These are phyloP conservation scores for Chamaecrista fasciculata DNA, from an alignment of 306 rosid genomes.

Conservation along the genomic window DNA sequence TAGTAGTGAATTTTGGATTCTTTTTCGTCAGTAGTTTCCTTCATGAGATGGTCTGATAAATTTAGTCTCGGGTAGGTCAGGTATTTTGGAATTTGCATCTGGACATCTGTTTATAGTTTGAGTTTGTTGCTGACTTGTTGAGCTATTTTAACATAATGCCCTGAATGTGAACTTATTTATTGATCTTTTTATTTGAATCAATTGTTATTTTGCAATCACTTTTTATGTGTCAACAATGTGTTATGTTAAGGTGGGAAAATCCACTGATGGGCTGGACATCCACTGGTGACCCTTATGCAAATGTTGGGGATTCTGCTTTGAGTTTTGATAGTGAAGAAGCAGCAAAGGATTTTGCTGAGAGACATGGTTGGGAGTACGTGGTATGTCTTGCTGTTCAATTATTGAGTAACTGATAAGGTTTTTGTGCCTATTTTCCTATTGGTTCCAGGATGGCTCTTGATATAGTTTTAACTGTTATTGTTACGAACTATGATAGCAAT, in stretches of 20 bases:
- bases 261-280: conserved; percentile 93
- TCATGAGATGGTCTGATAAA: neutral
- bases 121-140: conserved; percentile 1
- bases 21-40: neutral
- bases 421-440: neutral
- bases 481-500: conserved; percentile 1
- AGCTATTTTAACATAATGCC: conserved; percentile 8
- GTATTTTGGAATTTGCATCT: neutral
- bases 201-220: neutral
- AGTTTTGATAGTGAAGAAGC: conserved; percentile 84
- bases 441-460: conserved; percentile 11
- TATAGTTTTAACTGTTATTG: neutral
- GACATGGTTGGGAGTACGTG: conserved; percentile 91
- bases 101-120: neutral
- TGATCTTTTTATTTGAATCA: neutral
- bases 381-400: conserved; percentile 41
- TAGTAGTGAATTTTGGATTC: conserved; percentile 12
- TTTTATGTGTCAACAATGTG: neutral
- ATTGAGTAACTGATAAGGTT: neutral
- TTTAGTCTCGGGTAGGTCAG: conserved; percentile 7
- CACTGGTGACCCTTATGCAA: conserved; percentile 63
- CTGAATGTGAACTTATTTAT: neutral
- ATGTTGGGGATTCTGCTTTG: conserved; percentile 88
- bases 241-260: conserved; percentile 81
- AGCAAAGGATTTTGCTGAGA: conserved; percentile 85